Base-by-base conservation (phyloP, 441 rosid species). In the Adansonia grandidieri region DNA sequence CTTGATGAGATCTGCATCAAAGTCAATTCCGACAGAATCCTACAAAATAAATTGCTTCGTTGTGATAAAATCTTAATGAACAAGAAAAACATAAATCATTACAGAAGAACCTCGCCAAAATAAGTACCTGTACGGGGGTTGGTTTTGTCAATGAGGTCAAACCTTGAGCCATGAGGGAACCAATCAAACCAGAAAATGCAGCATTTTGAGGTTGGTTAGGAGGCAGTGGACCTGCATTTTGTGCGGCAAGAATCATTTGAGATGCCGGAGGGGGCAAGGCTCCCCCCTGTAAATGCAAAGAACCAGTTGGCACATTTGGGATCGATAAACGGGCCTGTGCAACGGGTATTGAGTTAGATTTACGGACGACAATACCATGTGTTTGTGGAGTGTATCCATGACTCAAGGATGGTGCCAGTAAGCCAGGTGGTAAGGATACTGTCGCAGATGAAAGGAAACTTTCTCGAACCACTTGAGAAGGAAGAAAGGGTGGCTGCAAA, bases 111-210 rank as follows among this genome's bases (percentile, higher is more conserved):
- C 75, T 11, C 53, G 80, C 58, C 81, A 69, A 76, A 78, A 75
- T n/a, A 56, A 20, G 60, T 90, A 96, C 98, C 99, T 93, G 96
- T 51, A 78, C 79, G 77, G 92, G 67, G 54, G 92, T 63, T 81
- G 91, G 91, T 40, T 85, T 87, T 77, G 89, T 82, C 81, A 92
- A 71, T 44, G 98, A 89, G 83, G 93, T 93, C 82, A 97, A 82
- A 79, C 99, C 99, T 87, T 92, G 95, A 57, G 97, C 90, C 97
- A 97, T 82, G 60, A 97, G 97, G 77, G 97, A 88, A 80, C 78
- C 86, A 82, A 97, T 87, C 86, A 93, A 87, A 78, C 97, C 98
- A 81, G 98, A 88, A 83, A 89, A 91, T 69, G 91, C 89, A 56
- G 80, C 85, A 4, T 92, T 88, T 28, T 89, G 84, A 56, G 85